These are phyloP conservation scores for Brasilioporus rufonigricans DNA, from an alignment of 768 basidiomycete genomes.

Conservation along the genomic window DNA sequence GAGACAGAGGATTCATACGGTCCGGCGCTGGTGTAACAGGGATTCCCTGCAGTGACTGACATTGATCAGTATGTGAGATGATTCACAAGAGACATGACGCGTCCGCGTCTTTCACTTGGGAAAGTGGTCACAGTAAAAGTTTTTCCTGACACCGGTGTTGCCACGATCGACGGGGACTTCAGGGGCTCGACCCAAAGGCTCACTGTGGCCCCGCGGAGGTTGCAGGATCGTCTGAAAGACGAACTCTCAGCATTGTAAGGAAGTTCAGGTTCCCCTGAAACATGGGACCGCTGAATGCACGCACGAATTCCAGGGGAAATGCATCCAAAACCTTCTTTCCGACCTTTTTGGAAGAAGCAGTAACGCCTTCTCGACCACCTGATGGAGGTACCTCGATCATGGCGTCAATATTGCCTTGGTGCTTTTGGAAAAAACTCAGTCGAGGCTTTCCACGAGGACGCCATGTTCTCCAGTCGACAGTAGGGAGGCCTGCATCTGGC, in stretches of 20 bases:
- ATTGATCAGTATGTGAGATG: not conserved
- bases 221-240: slow-evolving; percentile 75
- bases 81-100: slow-evolving; percentile 49
- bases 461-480: slow-evolving; percentile 93
- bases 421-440: slow-evolving; percentile 80
- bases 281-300: not conserved
- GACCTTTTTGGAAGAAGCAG: slow-evolving; percentile 62
- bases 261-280: slow-evolving; percentile 68
- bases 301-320: not conserved
- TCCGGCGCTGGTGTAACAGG: slow-evolving; percentile 46
- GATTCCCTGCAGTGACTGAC: slow-evolving; percentile 55
- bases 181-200: slow-evolving; percentile 31
- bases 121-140: slow-evolving; percentile 84
- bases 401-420: slow-evolving; percentile 92
- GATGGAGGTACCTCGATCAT: slow-evolving; percentile 89
- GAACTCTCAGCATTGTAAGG: slow-evolving; percentile 73
- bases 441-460: slow-evolving; percentile 88
- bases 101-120: slow-evolving; percentile 63
- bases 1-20: slow-evolving; percentile 31
- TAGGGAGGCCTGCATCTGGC: slow-evolving; percentile 94
- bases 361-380: slow-evolving; percentile 81
- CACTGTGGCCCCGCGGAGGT: slow-evolving; percentile 83
- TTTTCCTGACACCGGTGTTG: slow-evolving; percentile 58
- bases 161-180: not conserved
- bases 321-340: slow-evolving; percentile 68